Conservation (phyloP, 2,329 filamentous ascomycete genomes). For the Trichothecium sympodiale region DNA sequence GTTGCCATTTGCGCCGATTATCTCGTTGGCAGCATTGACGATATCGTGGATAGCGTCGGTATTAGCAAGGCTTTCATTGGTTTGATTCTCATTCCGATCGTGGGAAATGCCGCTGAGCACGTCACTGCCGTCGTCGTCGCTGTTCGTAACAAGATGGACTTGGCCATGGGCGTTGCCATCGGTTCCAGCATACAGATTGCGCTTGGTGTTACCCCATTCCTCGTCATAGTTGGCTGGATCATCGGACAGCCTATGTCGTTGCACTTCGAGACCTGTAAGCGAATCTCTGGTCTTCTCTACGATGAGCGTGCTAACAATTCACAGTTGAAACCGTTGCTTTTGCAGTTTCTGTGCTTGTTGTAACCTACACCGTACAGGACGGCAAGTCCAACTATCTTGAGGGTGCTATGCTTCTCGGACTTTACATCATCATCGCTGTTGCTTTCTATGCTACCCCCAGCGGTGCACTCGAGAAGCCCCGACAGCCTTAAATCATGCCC, state of each 20-base stretch:
- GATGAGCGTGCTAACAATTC: conserved; percentile 10
- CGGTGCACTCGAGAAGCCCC: conserved; percentile 31
- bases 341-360: conserved; percentile 63
- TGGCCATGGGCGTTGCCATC: conserved; percentile 68
- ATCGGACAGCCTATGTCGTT: conserved; percentile 63
- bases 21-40: conserved; percentile 65
- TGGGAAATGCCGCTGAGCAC: conserved; percentile 72
- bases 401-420: conserved; percentile 52
- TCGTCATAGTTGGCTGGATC: conserved; percentile 73
- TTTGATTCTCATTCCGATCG: conserved; percentile 67
- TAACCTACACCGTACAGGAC: conserved; percentile 68
- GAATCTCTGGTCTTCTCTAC: neutral
- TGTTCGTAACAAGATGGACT: conserved; percentile 64
- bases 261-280: conserved; percentile 56
- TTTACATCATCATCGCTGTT: conserved; percentile 50
- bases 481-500: neutral
- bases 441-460: conserved; percentile 46
- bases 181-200: conserved; percentile 77
- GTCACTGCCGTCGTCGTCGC: conserved; percentile 74
- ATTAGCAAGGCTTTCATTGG: conserved; percentile 77
- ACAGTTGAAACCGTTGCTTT: conserved; percentile 65
- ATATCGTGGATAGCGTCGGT: conserved; percentile 54
- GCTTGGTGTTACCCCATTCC: conserved; percentile 66
- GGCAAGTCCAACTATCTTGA: conserved; percentile 79
- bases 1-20: conserved; percentile 69